Evolutionary conservation across 164 flowering plant genomes (phyloP).

Genomic region (Nelumbo lutea): DNA sequence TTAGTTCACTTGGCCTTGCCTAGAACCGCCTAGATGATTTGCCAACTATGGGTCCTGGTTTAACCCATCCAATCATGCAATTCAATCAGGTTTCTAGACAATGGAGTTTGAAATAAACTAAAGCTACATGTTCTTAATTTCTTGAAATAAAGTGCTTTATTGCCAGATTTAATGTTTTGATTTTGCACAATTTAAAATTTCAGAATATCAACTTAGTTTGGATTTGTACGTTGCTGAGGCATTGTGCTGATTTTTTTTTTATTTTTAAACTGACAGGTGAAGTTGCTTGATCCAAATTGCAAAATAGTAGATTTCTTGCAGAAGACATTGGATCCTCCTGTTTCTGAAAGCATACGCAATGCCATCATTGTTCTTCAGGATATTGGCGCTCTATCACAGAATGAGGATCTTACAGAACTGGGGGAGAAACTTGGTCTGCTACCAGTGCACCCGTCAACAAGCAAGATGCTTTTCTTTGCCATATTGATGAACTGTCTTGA

Average conservation of each 20-base stretch:
- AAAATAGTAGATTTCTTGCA: constrained; percentile 58
- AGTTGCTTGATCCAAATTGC: constrained; percentile 71
- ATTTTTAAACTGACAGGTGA: constrained; percentile 48
- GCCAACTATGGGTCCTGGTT: no score
- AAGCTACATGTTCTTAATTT: no score
- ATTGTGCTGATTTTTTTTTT: constrained; percentile 9
- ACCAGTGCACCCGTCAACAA: constrained; percentile 84
- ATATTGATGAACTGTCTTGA: constrained; percentile 88
- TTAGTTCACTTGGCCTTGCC: no score
- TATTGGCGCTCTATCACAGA: constrained; percentile 76
- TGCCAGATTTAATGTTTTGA: no score
- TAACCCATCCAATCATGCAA: no score
- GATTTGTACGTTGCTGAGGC: neutral
- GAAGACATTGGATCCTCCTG: constrained; percentile 88
- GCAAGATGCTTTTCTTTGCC: constrained; percentile 92
- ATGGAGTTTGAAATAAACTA: no score
- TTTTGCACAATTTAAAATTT: no score
- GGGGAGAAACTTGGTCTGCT: constrained; percentile 78
- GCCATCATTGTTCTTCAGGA: constrained; percentile 75
- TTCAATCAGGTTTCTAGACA: no score
- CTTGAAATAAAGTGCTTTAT: no score
- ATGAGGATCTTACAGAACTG: constrained; percentile 74
- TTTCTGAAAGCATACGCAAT: constrained; percentile 67
- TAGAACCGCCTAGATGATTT: no score
- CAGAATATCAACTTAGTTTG: no score